Evolutionary conservation across 768 basidiomycete genomes (phyloP).

Genomic region (Termitomyces sp.): DNA sequence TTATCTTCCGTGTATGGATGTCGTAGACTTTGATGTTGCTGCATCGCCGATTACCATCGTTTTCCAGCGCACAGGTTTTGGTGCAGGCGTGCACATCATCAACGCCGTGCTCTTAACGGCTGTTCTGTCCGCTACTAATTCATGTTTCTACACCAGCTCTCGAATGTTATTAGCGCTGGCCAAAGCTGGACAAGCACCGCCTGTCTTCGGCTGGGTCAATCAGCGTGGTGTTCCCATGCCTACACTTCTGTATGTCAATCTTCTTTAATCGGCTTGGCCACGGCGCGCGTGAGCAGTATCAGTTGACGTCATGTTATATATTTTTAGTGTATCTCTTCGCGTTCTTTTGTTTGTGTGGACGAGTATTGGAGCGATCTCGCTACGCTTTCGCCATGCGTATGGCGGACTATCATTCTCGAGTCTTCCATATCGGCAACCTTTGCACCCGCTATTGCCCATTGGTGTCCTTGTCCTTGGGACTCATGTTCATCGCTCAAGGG

Average conservation of each 20-base stretch:
- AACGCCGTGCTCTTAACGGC: conserved; percentile 68
- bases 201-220: conserved; percentile 61
- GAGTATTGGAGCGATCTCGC: conserved; percentile 47
- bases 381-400: conserved; percentile 66
- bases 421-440: conserved; percentile 54
- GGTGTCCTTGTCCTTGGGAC: conserved; percentile 45
- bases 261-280: too few species aligned
- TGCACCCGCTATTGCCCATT: conserved; percentile 50
- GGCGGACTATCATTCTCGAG: conserved; percentile 47
- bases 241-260: conserved; percentile 40
- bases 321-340: conserved; percentile 42
- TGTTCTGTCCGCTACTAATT: conserved; percentile 60
- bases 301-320: conserved; percentile 8
- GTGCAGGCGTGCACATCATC: conserved; percentile 57
- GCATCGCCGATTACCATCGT: conserved; percentile 64
- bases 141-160: conserved; percentile 64
- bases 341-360: conserved; percentile 63
- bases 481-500: conserved; percentile 54
- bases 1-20: neutral
- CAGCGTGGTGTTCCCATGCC: conserved; percentile 60
- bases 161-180: conserved; percentile 61
- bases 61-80: conserved; percentile 58
- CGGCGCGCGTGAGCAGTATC: too few species aligned
- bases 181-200: conserved; percentile 60
- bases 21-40: conserved; percentile 41